Percentiles rank a stretch among this genome's conserved stretches.
Evolutionary conservation across 140 eudicot species (phyloP).

Genomic region (Oenanthe javanica): DNA sequence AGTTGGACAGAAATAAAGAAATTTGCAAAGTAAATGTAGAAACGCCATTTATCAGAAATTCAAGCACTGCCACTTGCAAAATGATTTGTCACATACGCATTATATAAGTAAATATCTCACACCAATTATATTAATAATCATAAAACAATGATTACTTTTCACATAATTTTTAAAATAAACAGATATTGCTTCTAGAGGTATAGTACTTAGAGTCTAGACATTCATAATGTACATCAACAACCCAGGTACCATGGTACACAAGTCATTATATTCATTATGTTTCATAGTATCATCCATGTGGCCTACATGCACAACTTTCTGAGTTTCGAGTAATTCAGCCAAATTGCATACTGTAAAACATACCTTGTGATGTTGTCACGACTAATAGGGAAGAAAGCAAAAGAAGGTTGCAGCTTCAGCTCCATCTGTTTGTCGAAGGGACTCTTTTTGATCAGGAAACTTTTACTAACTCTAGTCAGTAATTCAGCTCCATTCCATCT

Average conservation of each 20-base stretch:
- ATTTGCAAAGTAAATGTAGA: not conserved
- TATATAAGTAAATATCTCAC: not conserved
- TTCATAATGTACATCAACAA: not conserved
- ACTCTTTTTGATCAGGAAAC: conserved; percentile 34
- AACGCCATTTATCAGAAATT: not conserved
- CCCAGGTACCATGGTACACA: not conserved
- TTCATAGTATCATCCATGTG: not conserved
- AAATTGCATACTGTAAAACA: not conserved
- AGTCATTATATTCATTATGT: not conserved
- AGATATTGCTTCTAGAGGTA: not conserved
- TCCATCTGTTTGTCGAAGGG: conserved; percentile 28
- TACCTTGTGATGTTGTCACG: conserved; percentile 60
- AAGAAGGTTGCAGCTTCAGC: conserved; percentile 52
- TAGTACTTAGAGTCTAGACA: not conserved
- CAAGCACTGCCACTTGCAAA: not conserved
- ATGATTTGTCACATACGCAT: not conserved
- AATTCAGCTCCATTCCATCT: conserved; percentile 96
- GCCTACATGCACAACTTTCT: not conserved
- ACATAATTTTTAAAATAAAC: not conserved
- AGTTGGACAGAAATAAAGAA: not conserved
- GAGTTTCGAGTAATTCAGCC: not conserved
- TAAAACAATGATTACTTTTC: too few relatives aligned
- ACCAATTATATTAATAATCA: too few relatives aligned
- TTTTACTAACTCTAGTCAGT: conserved; percentile 64
- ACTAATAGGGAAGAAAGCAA: conserved; percentile 60